Conservation (phyloP, 2,329 filamentous ascomycete genomes). For the Colletotrichum cereale region DNA sequence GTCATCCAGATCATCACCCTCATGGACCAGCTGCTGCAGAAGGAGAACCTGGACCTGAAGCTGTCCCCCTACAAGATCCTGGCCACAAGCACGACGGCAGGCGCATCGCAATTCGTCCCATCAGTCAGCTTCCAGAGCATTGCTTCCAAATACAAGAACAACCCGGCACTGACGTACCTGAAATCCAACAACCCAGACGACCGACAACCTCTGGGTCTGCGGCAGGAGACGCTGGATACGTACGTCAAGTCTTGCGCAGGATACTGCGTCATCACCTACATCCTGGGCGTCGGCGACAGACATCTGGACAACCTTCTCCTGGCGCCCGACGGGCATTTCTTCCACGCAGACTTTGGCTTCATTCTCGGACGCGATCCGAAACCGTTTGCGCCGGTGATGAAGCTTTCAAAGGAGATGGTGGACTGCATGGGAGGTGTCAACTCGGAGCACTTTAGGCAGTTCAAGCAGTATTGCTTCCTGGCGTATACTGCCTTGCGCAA, state of each 20-base stretch:
- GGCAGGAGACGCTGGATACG: constrained; percentile 92
- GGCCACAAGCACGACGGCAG: constrained; percentile 89
- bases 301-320: constrained; percentile 96
- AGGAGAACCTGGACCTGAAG: constrained; percentile 96
- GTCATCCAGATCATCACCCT: constrained; percentile 95
- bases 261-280: constrained; percentile 98
- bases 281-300: constrained; percentile 94
- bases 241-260: constrained; percentile 97
- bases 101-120: constrained; percentile 93
- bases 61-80: constrained; percentile 96
- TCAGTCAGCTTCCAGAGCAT: constrained; percentile 88
- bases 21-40: constrained; percentile 95
- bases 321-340: constrained; percentile 91
- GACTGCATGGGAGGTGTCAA: constrained; percentile 94
- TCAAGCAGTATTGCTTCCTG: constrained; percentile 96
- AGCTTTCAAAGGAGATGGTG: constrained; percentile 97
- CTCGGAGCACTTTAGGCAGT: constrained; percentile 85
- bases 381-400: constrained; percentile 96
- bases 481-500: constrained; percentile 93
- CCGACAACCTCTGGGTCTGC: constrained; percentile 83
- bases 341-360: constrained; percentile 98
- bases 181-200: constrained; percentile 91
- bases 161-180: constrained; percentile 84
- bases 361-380: constrained; percentile 98
- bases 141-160: constrained; percentile 82